Evolutionary conservation across 371 early-diverging fungal species (phyloP).

Genomic region (Zychaea mexicana): DNA sequence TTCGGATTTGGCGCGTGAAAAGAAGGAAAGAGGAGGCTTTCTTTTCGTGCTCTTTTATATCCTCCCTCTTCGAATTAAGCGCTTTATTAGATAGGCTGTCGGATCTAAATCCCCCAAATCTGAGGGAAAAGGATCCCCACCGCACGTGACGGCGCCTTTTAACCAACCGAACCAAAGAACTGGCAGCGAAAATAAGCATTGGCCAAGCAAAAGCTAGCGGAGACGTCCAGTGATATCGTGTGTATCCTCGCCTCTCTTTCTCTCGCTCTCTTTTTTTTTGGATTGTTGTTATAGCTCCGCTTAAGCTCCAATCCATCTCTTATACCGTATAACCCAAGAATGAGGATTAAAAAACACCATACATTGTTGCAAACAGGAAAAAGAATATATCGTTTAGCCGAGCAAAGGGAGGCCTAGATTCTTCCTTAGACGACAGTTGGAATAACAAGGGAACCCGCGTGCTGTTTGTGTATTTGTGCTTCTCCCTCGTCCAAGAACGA

Average conservation of each 20-base stretch:
- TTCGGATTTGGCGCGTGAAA: neutral
- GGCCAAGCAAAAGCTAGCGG: slow-evolving; percentile 9
- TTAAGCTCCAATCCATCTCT: neutral
- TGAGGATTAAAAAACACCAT: neutral
- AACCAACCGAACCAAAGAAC: neutral
- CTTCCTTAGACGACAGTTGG: too few species aligned
- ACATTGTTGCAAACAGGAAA: neutral
- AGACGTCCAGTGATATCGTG: slow-evolving; percentile 7
- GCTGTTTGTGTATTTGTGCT: too few species aligned
- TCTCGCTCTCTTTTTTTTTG: too few species aligned
- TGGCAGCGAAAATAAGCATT: slow-evolving; percentile 4
- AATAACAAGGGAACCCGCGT: too few species aligned
- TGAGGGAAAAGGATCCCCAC: neutral
- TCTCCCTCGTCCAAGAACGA: too few species aligned
- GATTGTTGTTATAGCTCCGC: neutral
- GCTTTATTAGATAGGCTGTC: too few species aligned
- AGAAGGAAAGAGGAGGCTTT: neutral
- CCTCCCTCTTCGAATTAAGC: too few species aligned
- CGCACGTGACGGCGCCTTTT: neutral
- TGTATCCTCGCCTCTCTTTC: neutral
- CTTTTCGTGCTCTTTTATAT: neutral
- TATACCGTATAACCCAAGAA: neutral
- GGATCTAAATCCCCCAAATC: too few species aligned
- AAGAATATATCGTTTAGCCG: too few species aligned
- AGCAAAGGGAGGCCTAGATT: neutral